phyloP scores from a whole-genome alignment of 257 asterid species.

The Solanum peruvianum region DNA sequence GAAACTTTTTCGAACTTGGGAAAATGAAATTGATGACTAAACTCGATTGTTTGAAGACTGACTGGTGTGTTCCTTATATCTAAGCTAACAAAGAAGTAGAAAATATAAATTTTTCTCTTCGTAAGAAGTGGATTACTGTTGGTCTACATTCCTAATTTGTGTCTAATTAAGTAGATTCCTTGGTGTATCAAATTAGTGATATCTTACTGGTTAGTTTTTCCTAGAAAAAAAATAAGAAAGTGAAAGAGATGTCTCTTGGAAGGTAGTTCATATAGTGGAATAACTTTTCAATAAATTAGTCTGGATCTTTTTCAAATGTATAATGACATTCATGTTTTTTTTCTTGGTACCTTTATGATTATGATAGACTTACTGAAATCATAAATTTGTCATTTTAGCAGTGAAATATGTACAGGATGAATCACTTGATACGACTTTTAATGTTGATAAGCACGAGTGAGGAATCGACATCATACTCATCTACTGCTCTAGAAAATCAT shows the following conservation, averaged over 20 bases:
- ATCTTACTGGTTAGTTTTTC: no score
- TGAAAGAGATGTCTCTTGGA: no score
- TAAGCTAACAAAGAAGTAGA: background rate
- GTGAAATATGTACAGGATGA: slow-evolving; percentile 33
- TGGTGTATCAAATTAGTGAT: no score
- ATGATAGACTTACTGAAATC: background rate
- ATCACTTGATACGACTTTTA: slow-evolving; percentile 18
- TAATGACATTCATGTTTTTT: slow-evolving; percentile 9
- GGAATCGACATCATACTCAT: background rate
- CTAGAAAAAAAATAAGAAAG: no score
- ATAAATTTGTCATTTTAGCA: background rate
- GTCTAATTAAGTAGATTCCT: no score
- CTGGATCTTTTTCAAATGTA: background rate
- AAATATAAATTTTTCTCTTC: background rate
- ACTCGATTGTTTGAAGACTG: background rate
- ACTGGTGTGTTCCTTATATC: background rate
- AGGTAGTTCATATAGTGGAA: no score
- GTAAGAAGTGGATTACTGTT: background rate
- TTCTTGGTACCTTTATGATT: background rate
- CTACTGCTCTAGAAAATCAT: no score
- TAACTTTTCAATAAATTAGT: no score
- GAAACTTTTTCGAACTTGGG: background rate
- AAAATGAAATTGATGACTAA: background rate
- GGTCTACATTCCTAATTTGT: no score
- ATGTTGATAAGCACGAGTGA: slow-evolving; percentile 25